Evolutionary conservation across 2,329 filamentous ascomycete species (phyloP).

Genomic region (Penicillium sp.): DNA sequence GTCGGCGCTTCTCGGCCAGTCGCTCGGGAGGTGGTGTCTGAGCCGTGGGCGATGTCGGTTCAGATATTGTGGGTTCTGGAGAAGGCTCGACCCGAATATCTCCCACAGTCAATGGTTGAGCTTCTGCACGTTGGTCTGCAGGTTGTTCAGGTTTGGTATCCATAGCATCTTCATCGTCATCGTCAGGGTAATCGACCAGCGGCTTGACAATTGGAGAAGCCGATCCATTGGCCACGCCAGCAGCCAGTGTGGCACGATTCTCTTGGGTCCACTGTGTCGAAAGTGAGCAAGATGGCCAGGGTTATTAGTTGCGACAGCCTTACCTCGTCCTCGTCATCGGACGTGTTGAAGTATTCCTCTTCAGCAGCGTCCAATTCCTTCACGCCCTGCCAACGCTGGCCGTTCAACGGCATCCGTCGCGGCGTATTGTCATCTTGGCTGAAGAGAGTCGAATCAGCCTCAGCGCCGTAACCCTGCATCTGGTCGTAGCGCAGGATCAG

Average conservation of each 20-base stretch:
- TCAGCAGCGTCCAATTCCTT: conserved; percentile 83
- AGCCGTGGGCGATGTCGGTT: conserved; percentile 25
- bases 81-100: conserved; percentile 28
- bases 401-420: conserved; percentile 53
- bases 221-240: conserved; percentile 57
- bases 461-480: conserved; percentile 66
- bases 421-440: conserved; percentile 65
- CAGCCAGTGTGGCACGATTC: conserved; percentile 39
- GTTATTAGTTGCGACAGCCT: conserved; percentile 11
- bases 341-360: conserved; percentile 91
- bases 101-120: conserved; percentile 30
- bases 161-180: conserved; percentile 75
- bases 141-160: conserved; percentile 52
- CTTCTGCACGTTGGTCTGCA: conserved; percentile 22
- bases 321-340: conserved; percentile 78
- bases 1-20: conserved; percentile 82
- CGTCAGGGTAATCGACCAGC: conserved; percentile 88
- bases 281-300: not conserved
- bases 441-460: conserved; percentile 66
- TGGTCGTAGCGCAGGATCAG: conserved; percentile 79
- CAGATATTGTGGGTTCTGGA: conserved; percentile 26
- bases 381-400: conserved; percentile 67
- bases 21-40: conserved; percentile 66
- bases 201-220: conserved; percentile 66
- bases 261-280: conserved; percentile 36